These are phyloP conservation scores for Oryza officinalis DNA, from an alignment of 176 grass and related monocot genomes.

Conservation along the genomic window DNA sequence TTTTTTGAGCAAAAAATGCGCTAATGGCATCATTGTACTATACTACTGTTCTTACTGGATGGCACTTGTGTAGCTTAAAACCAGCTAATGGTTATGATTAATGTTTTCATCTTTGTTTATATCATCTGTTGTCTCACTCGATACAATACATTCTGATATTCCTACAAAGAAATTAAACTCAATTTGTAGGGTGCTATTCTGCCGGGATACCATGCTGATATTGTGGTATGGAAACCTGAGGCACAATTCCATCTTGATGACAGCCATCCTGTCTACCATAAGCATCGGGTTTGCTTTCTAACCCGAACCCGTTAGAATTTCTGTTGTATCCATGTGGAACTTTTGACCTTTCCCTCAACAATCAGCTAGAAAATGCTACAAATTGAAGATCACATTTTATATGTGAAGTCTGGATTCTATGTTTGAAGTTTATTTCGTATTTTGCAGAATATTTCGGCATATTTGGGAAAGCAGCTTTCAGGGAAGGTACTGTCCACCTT, in stretches of 20 bases:
- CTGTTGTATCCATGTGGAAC: neutral
- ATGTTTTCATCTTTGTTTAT: neutral
- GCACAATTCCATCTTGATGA: slow-evolving; percentile 71
- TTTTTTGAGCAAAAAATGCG: no score
- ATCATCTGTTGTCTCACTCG: neutral
- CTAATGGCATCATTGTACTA: neutral
- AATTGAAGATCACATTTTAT: neutral
- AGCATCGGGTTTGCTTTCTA: slow-evolving; percentile 64
- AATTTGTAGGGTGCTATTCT: slow-evolving; percentile 65
- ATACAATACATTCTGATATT: neutral
- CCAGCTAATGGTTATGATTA: neutral
- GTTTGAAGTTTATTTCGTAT: neutral
- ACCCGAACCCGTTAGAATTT: neutral
- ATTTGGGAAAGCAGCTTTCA: slow-evolving; percentile 62
- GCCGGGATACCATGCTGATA: slow-evolving; percentile 78
- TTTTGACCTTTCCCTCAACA: neutral
- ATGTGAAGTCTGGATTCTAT: neutral
- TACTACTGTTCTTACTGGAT: neutral
- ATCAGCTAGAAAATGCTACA: neutral
- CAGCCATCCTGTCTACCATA: slow-evolving; percentile 73
- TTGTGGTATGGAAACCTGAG: slow-evolving; percentile 94
- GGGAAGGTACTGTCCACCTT: slow-evolving; percentile 83
- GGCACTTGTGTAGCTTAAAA: neutral
- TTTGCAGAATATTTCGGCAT: slow-evolving; percentile 72
- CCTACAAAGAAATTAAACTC: neutral